A percentile compares a stretch with the other conserved stretches of the same genome.
phyloP scores from a whole-genome alignment of 148 eudicot species.

The Cornus florida region DNA sequence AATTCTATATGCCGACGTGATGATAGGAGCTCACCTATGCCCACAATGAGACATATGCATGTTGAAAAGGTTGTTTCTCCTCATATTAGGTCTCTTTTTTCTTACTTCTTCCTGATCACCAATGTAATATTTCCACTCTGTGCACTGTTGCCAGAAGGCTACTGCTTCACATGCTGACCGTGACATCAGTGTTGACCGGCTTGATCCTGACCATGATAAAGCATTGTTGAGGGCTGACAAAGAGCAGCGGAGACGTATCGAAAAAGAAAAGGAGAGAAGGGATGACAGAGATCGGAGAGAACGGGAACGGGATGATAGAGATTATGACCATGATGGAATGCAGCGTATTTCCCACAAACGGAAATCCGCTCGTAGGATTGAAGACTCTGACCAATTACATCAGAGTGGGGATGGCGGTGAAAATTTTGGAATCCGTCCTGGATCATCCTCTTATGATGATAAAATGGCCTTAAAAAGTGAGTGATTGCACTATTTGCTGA shows the following conservation, averaged over 20 bases:
- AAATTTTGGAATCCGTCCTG: constrained; percentile 16
- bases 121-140: background rate
- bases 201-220: constrained; percentile 30
- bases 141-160: constrained; percentile 31
- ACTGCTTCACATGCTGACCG: constrained; percentile 28
- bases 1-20: constrained; percentile 25
- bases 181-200: constrained; percentile 27
- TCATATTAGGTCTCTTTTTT: background rate
- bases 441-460: constrained; percentile 29
- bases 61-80: constrained; percentile 41
- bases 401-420: constrained; percentile 35
- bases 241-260: constrained; percentile 22
- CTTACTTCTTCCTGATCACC: background rate
- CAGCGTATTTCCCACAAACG: constrained; percentile 22
- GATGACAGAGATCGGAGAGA: constrained; percentile 36
- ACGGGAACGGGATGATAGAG: constrained; percentile 38
- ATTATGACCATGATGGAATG: constrained; percentile 28
- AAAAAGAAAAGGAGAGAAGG: constrained; percentile 39
- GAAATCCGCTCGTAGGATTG: constrained; percentile 31
- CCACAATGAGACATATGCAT: constrained; percentile 28
- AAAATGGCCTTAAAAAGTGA: constrained; percentile 25
- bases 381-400: constrained; percentile 39
- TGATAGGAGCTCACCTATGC: constrained; percentile 33
- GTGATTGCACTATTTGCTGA: constrained; percentile 6
- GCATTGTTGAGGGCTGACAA: constrained; percentile 26